phyloP scores from a whole-genome alignment of 2,329 filamentous ascomycete species.

The Aspergillus quadrilineatus region DNA sequence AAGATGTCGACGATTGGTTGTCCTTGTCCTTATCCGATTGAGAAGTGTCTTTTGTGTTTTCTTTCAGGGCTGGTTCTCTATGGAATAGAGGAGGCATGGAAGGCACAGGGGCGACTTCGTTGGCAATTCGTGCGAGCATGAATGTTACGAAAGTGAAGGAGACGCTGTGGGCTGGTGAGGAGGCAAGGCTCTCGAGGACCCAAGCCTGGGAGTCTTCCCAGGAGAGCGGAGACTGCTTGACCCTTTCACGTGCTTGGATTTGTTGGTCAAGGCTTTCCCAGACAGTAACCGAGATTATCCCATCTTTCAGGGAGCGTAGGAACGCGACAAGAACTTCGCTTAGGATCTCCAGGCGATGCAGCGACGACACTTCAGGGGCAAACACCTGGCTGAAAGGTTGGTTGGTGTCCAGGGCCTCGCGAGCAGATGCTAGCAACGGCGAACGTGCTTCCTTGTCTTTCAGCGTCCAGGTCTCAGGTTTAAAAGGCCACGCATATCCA shows the following conservation, averaged over 20 bases:
- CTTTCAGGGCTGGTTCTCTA: not conserved
- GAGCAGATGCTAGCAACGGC: constrained; percentile 45
- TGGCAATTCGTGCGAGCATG: constrained; percentile 64
- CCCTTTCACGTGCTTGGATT: constrained; percentile 51
- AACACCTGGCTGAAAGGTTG: constrained; percentile 61
- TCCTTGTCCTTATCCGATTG: constrained; percentile 4
- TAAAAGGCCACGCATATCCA: constrained; percentile 59
- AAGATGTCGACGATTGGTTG: constrained; percentile 15
- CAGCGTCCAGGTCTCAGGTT: constrained; percentile 50
- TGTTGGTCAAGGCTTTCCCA: constrained; percentile 69
- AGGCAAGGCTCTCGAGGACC: constrained; percentile 72
- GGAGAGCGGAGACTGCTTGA: constrained; percentile 47
- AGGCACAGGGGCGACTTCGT: constrained; percentile 52
- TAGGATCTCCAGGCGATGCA: constrained; percentile 72
- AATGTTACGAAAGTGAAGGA: constrained; percentile 84
- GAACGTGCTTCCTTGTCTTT: constrained; percentile 43
- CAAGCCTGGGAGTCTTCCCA: constrained; percentile 58
- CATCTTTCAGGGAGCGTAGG: constrained; percentile 71
- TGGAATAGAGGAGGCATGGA: constrained; percentile 18
- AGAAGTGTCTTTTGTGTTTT: constrained; percentile 6
- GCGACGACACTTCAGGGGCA: constrained; percentile 59
- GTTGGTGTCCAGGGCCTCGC: constrained; percentile 73
- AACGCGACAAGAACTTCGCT: constrained; percentile 72
- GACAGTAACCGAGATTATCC: constrained; percentile 68
- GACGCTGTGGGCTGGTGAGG: constrained; percentile 76